Evolutionary conservation across 228 moss, liverwort and hornwort genomes (phyloP), one percentile per base, ranked within the genome.

Genomic region (Sphagnum fallax): DNA sequence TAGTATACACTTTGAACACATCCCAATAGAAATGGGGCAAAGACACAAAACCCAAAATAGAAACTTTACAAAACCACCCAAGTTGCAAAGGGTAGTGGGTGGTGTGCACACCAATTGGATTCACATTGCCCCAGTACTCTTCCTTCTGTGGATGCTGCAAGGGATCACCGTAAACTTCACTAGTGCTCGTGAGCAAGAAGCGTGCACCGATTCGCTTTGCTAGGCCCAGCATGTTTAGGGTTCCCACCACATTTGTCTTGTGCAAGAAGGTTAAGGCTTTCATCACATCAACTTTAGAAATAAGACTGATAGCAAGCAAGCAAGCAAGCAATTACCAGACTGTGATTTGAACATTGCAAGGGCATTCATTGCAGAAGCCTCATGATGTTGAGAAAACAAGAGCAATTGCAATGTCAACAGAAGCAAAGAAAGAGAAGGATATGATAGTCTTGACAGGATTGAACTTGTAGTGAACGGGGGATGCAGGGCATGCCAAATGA

Each of bases 371-470:
- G 32, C 32, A 32, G 2, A 32, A 32, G 32, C 32, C 32, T 32
- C 32, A 32, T 32, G 2, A 32, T 2, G 32, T 32, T 32, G 32
- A 32, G 32, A 32, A 32, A 32, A 32, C 32, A 32, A 32, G 32
- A 32, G 32, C 32, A 32, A 32, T 32, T 32, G 32, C 32, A 32
- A 32, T 32, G 32, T 32, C 32, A 32, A 32, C 32, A 32, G 32
- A 32, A 32, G 32, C 32, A 32, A 32, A 32, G 32, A 32, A 32
- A 32, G 48, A 69, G 80, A 68, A 87, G 93, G 93, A 93, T 93
- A 93, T 93, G 75, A 93, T 93, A 8, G 93, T 93, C 82, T 93
- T 93, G 77, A 93, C 88, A 6, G 93, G 93, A 67, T 93, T 93
- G 74, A 79, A 83, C 83, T 93, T 93, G 79, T 93, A 93, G 69